Evolutionary conservation across 306 rosid species (phyloP), one percentile per base, ranked within the genome.

Genomic region (Rosa chinensis): DNA sequence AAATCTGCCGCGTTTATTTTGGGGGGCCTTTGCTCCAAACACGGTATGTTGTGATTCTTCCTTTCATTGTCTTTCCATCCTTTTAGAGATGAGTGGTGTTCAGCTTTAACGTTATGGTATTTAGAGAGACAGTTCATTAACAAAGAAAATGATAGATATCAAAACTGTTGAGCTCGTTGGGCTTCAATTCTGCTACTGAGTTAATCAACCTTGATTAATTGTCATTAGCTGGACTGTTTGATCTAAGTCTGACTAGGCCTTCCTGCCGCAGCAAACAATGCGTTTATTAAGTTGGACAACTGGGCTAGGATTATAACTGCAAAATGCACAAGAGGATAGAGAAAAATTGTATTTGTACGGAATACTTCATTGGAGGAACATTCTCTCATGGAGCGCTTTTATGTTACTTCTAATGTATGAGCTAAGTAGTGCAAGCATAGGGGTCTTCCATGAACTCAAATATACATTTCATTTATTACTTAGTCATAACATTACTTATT

Each of bases 21-120:
- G 92, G 91, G 98, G 98, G 48, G 97, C 97, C 42, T 94, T 94
- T 75, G 11, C 89, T 74, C 92, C 94, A 78, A 80, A 89, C 74
- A 85, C 89, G 74, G 98, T 94, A 92, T 74, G 88, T 48, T 80
- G 44, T 71, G 58, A 61, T 58, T 61, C 43, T 37, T n/a, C 14
- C 18, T 40, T 39, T 20, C 20, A 3, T 73, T 16, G 3, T 58
- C 48, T 45, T 40, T 25, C 58, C 0, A 21, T 70, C 20, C 6
- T 13, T 40, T 66, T 52, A 18, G 39, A n/a, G 39, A n/a, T 74
- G 10, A 32, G 48, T 64, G 53, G 18, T 68, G 16, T 70, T 35
- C 7, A 20, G 66, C 20, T 12, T 52, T 43, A 40, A 14, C 18
- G 28, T 44, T 10, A 45, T 56, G 59, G 50, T 25, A 7, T 39